phyloP scores from a whole-genome alignment of 345 rosid species.

The Mercurialis annua region DNA sequence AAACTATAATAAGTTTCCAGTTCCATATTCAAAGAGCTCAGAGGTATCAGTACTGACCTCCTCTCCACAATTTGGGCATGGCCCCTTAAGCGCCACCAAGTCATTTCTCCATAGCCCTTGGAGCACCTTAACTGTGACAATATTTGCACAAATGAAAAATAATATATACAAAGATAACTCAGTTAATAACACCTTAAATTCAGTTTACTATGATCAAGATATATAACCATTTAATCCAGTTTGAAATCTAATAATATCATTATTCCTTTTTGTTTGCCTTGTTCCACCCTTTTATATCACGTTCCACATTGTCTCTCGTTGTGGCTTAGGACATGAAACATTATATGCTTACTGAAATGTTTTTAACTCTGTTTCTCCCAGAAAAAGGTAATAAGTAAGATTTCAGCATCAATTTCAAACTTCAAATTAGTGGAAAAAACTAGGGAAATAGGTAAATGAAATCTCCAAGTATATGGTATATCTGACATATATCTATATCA shows the following conservation, averaged over 20 bases:
- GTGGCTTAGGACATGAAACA: background rate
- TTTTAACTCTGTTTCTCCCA: background rate
- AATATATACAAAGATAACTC: background rate
- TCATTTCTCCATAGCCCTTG: constrained; percentile 86
- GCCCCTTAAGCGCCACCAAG: constrained; percentile 80
- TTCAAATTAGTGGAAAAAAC: too few species aligned
- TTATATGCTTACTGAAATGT: background rate
- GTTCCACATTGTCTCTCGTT: too few species aligned
- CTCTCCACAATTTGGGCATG: constrained; percentile 95
- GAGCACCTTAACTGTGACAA: constrained; percentile 66
- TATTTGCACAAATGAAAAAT: background rate
- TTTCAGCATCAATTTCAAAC: too few species aligned
- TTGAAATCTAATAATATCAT: background rate
- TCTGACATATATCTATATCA: too few species aligned
- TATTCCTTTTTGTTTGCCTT: background rate
- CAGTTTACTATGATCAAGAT: background rate
- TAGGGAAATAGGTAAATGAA: too few species aligned
- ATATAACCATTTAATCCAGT: background rate
- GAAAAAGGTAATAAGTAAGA: background rate
- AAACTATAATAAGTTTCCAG: too few species aligned
- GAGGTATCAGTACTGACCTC: constrained; percentile 55
- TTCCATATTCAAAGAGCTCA: background rate
- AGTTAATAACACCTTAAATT: background rate
- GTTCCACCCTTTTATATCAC: background rate
- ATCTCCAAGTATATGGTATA: too few species aligned